These are phyloP conservation scores for Sextonia rubra DNA, from an alignment of 164 flowering plant species.

Conservation along the genomic window DNA sequence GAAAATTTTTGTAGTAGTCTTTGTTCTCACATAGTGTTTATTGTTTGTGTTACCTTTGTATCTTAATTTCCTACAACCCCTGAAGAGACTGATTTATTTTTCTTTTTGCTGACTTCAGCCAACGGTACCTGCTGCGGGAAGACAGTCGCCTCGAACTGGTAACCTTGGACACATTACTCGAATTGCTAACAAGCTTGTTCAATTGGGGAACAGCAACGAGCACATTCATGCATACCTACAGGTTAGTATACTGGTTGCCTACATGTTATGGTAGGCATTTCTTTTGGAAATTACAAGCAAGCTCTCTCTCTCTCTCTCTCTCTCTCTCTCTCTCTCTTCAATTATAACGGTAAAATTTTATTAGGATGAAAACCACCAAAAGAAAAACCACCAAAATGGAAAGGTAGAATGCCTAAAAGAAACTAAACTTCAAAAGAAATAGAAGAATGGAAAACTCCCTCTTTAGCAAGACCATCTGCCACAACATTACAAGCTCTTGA, in stretches of 20 bases:
- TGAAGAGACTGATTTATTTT: not conserved
- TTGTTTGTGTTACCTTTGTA: not conserved
- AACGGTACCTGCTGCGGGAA: conserved; percentile 62
- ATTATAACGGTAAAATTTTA: too few species aligned
- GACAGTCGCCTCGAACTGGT: conserved; percentile 63
- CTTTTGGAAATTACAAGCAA: not conserved
- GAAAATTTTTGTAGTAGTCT: not conserved
- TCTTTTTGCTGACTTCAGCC: conserved; percentile 48
- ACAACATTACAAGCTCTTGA: not conserved
- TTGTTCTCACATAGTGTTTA: not conserved
- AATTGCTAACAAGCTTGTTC: conserved; percentile 79
- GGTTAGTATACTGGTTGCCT: conserved; percentile 30
- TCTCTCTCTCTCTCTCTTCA: too few species aligned
- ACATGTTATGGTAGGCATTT: not conserved
- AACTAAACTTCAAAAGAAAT: too few species aligned
- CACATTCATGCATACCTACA: conserved; percentile 56
- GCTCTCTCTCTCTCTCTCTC: too few species aligned
- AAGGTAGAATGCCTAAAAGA: too few species aligned
- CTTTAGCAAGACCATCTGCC: too few species aligned
- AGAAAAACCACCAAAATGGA: too few species aligned
- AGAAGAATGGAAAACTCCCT: too few species aligned
- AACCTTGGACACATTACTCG: conserved; percentile 85
- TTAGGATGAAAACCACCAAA: too few species aligned
- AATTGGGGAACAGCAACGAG: conserved; percentile 50
- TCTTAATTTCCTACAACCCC: not conserved